Evolutionary conservation across 2,329 filamentous ascomycete genomes (phyloP), one percentile per base, ranked within the genome.

Genomic region (Lachnellula hyalina): DNA sequence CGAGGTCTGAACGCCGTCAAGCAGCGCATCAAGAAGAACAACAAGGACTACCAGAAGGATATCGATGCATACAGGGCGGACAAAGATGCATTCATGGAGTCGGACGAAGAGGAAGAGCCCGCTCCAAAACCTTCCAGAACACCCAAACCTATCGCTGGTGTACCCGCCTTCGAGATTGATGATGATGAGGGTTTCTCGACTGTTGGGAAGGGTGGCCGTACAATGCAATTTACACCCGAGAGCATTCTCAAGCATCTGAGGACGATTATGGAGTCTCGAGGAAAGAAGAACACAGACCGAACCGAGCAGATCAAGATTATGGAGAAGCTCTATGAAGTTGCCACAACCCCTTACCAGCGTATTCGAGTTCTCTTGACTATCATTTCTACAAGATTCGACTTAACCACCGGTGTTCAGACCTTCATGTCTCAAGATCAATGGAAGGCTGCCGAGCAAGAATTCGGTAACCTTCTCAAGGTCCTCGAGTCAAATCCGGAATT

Each of bases 21-120:
- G 77, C 94, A 99, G 74, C 92, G 92, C 77, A 90, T 99, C 78
- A 92, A 93, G 84, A 97, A 96, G 83, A 93, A 93, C 77, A 96
- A 93, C 81, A 95, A 96, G 77, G 93, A 97, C 62, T 93, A 93
- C 75, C 84, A 90, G 69, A 78, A 82, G 59, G 89, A 96, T 69
- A 87, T 99, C 67, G 90, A 96, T 65, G 82, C 86, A 61, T 99
- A 93, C 78, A 82, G 89, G 64, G 86, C 83, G 61, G 84, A 96
- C 73, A 90, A 93, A 73, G 90, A 93, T 61, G 85, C 77, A 17
- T 97, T 87, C 75, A 91, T 96, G 89, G 85, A 88, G 71, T 89
- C 89, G 45, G 85, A 91, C 21, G 86, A 90, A 51, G 88, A 92
- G 61, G 86, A 88, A 66, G 86, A 86, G 65, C 75, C 73, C 36